Base-by-base conservation (phyloP, 192 early-diverging fungal genomes). In the Phycomyces nitens region DNA sequence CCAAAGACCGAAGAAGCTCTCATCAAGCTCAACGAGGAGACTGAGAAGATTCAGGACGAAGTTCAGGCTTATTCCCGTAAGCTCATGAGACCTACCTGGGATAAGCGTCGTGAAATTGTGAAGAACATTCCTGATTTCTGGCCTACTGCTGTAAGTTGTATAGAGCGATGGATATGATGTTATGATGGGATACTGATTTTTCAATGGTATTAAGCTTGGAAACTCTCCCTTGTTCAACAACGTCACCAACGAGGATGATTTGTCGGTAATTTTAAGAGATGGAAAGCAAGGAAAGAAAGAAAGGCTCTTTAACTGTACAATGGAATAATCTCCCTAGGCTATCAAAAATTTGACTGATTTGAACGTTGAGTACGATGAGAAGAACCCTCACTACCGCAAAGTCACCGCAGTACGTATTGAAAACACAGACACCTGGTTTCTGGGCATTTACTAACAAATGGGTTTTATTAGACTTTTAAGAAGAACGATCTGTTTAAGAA, bases 81-180 rank as follows among this genome's bases (percentile, higher is more conserved):
- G 42, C 65, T 73, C 20, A 68, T 73, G 71, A 59, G 12, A 26
- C 71, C 71, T 41, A 52, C 66, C 12, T 73, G 66, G 60, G 24
- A 62, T n/a, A 68, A 73, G 38, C 71, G 71, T 64, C 71, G 71
- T 53, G 71, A 73, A 38, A 58, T 73, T 22, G 56, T 68, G 18
- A 73, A 73, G 65, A 34, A 67, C 24, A 67, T 73, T 44, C 71
- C 71, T 38, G 49, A 54, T 34, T 73, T 73, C 56, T 73, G 71
- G 71, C 18, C 38, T 11, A 47, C 56, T 41, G 65, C 52, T 14
- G 71, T 73, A 68, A 62, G 65, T 61, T 23, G 0, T 39, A 29
- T 50, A 56, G 1, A n/a, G 5, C 24, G 34, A 50, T 7, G 34
- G 39, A 62, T 21, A 60, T 10, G 7, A 49, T 27, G 15, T 2